A percentile compares a stretch with the other conserved stretches of the same genome.
These are phyloP conservation scores for Podospora appendiculata DNA, from an alignment of 495 filamentous ascomycete genomes.

Conservation along the genomic window DNA sequence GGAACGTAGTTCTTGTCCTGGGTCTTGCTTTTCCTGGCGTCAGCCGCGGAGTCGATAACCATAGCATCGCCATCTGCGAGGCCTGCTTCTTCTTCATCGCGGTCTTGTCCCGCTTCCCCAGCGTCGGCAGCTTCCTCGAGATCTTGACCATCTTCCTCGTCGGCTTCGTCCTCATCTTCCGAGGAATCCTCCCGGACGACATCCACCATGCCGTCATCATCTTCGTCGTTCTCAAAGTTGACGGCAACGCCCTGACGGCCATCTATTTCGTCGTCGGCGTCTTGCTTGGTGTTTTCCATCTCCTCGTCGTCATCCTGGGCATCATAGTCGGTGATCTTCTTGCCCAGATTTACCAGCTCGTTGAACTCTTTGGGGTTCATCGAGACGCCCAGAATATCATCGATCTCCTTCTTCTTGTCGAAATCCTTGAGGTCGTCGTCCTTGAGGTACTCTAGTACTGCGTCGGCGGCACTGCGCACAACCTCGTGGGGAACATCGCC, in stretches of 20 bases:
- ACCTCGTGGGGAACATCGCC: conserved; percentile 91
- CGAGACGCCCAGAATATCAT: conserved; percentile 77
- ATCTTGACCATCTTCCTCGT: conserved; percentile 60
- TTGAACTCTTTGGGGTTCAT: conserved; percentile 92
- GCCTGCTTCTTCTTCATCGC: conserved; percentile 43
- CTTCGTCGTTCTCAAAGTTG: conserved; percentile 90
- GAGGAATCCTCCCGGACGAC: conserved; percentile 82
- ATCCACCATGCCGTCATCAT: conserved; percentile 70
- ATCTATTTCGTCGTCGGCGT: conserved; percentile 77
- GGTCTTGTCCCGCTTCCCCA: conserved; percentile 44
- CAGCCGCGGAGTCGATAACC: conserved; percentile 61
- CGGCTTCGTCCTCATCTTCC: conserved; percentile 60
- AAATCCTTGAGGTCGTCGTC: conserved; percentile 95
- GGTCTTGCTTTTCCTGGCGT: conserved; percentile 27
- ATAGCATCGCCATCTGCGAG: conserved; percentile 59
- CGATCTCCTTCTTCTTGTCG: conserved; percentile 96
- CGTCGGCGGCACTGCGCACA: conserved; percentile 92
- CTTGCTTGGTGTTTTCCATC: conserved; percentile 61
- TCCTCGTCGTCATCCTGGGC: conserved; percentile 94
- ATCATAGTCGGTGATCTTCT: conserved; percentile 99
- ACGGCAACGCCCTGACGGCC: conserved; percentile 95
- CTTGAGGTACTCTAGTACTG: conserved; percentile 82
- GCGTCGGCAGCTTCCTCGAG: conserved; percentile 46
- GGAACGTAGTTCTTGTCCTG: conserved; percentile 59
- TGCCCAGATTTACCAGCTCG: conserved; percentile 90